A percentile compares a stretch with the other conserved stretches of the same genome.
Conservation (phyloP, 1,139 yeast genomes). For the Magnusiomyces tetraspermus region DNA sequence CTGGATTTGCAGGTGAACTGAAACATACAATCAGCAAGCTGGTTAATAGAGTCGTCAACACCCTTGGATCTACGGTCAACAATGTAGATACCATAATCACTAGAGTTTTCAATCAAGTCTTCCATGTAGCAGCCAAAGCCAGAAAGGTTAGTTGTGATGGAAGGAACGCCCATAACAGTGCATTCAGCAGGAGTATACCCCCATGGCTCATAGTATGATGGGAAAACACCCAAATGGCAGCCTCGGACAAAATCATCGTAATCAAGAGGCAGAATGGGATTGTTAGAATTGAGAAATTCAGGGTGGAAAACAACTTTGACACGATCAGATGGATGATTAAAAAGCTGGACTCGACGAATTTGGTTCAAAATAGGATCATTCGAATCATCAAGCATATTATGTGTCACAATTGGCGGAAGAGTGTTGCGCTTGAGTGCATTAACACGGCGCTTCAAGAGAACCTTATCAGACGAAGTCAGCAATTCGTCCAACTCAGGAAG, state of each 20-base stretch:
- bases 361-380: slow-evolving; percentile 87
- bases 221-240: slow-evolving; percentile 96
- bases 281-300: slow-evolving; percentile 88
- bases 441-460: slow-evolving; percentile 81
- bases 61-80: slow-evolving; percentile 92
- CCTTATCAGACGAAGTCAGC: slow-evolving; percentile 81
- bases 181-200: slow-evolving; percentile 99
- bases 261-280: slow-evolving; percentile 86
- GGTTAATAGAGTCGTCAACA: slow-evolving; percentile 90
- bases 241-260: slow-evolving; percentile 98
- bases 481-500: slow-evolving; percentile 67
- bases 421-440: slow-evolving; percentile 83
- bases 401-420: slow-evolving; percentile 95
- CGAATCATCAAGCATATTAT: slow-evolving; percentile 89
- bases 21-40: slow-evolving; percentile 80
- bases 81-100: slow-evolving; percentile 93
- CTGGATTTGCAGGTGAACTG: slow-evolving; percentile 82
- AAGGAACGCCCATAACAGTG: slow-evolving; percentile 98
- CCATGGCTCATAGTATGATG: slow-evolving; percentile 98
- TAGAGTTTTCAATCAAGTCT: slow-evolving; percentile 86
- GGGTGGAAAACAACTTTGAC: slow-evolving; percentile 97
- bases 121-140: slow-evolving; percentile 99
- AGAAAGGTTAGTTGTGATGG: slow-evolving; percentile 92
- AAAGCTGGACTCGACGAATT: slow-evolving; percentile 82
- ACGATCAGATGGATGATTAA: slow-evolving; percentile 81